A percentile compares a stretch with the other conserved stretches of the same genome.
These are phyloP conservation scores for Candida sonorensis DNA, from an alignment of 805 yeast genomes.

Conservation along the genomic window DNA sequence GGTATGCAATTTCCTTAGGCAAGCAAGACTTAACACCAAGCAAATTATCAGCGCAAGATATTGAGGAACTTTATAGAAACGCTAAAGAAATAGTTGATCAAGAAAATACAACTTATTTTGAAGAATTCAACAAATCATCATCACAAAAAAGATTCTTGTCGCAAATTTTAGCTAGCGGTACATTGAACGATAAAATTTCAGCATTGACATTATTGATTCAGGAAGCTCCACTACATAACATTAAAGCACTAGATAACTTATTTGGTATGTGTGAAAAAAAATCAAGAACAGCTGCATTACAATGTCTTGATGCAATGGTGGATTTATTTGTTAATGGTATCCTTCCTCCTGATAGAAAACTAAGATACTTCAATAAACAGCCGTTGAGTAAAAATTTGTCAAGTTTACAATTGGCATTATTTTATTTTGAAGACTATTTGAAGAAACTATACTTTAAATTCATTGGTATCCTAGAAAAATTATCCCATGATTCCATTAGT, in stretches of 20 bases:
- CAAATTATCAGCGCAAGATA: constrained; percentile 43
- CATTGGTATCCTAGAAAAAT: constrained; percentile 65
- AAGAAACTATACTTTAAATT: constrained; percentile 72
- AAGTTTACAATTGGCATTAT: constrained; percentile 57
- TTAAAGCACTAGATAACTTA: constrained; percentile 75
- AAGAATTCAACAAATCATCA: constrained; percentile 65
- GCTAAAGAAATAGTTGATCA: constrained; percentile 60
- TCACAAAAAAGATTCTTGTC: constrained; percentile 85
- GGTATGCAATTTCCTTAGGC: constrained; percentile 61
- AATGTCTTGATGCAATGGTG: constrained; percentile 80
- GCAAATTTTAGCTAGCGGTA: constrained; percentile 86
- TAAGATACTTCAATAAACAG: constrained; percentile 74
- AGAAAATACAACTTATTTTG: constrained; percentile 66
- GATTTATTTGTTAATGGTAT: constrained; percentile 83
- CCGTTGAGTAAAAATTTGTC: constrained; percentile 40
- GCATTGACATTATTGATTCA: constrained; percentile 89
- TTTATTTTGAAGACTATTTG: constrained; percentile 84
- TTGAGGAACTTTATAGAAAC: constrained; percentile 53
- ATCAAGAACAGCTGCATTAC: constrained; percentile 87
- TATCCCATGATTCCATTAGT: constrained; percentile 86
- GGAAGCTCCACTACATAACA: constrained; percentile 89
- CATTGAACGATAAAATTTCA: constrained; percentile 88
- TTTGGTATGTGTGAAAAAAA: constrained; percentile 80
- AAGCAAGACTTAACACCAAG: constrained; percentile 20
- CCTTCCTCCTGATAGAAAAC: constrained; percentile 81